Base-by-base conservation (phyloP, 352 stramenopile genomes). In the Globisporangium uncinulatum region DNA sequence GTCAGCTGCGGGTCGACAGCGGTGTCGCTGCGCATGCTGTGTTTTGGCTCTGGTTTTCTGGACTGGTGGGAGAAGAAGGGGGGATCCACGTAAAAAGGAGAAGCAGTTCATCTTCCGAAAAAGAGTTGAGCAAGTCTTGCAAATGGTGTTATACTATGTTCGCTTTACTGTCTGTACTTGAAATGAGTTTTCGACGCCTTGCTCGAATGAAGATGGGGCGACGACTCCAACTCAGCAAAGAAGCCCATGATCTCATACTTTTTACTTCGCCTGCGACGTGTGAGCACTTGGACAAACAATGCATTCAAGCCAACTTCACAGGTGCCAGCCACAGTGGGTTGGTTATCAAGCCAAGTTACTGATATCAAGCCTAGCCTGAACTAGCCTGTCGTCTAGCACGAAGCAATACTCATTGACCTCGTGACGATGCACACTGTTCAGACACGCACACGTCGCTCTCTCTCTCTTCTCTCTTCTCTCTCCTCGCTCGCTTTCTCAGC, bases 1-100 rank as follows among this genome's bases (percentile, higher is more conserved):
- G 50, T 54, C 24, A 67, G 56, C 49, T 62, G 56, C 19, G 20
- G 19, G 49, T 47, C 57, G 32, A 11, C 43, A 11, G 19, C 43
- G 19, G 43, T 19, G 8, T n/a, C 43, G 43, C 11, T 21, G n/a
- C 34, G 17, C 43, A 21, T 11, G 41, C 14, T 31, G 36, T 34
- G 44, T n/a, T 17, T 54, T 37, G 44, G 44, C 48, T 54, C 31
- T 36, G 21, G 17, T 36, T 15, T 51, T 7, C 6, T 13, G 45
- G 6, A 32, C n/a, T 20, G 6, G 6, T 46, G 17, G 2, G 11
- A 14, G 43, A 44, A 31, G 37, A 24, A 56, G 37, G 24, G 45
- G 45, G 50, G 50, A 56, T 54, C 42, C 49, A 54, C n/a, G 31
- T 14, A 20, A 15, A 15, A 15, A 32, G 9, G 10, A 14, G 11